A percentile compares a stretch with the other conserved stretches of the same genome.
phyloP scores from a whole-genome alignment of 2,329 filamentous ascomycete species.

The Elsinoe arachidis region DNA sequence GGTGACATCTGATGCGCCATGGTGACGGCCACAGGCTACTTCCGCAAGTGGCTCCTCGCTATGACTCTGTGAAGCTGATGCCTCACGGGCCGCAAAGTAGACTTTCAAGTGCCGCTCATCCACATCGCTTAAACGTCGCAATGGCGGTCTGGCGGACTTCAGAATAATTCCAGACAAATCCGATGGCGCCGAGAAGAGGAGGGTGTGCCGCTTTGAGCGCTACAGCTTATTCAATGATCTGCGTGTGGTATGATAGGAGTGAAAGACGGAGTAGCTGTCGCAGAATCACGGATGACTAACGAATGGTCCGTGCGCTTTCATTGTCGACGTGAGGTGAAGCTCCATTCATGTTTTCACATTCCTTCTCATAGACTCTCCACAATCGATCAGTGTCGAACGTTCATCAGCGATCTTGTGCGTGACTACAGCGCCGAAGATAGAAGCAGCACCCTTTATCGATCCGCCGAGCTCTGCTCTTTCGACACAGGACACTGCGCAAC shows the following conservation, averaged over 20 bases:
- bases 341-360: neutral
- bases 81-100: constrained; percentile 1
- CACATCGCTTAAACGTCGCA: neutral
- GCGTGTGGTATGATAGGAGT: neutral
- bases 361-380: neutral
- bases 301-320: neutral
- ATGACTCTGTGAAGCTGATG: constrained; percentile 3
- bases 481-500: too few relatives aligned
- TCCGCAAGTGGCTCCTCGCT: neutral
- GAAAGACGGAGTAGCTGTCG: constrained; percentile 3
- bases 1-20: constrained; percentile 23
- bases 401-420: too few relatives aligned
- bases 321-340: neutral
- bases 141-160: neutral
- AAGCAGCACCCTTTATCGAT: too few relatives aligned
- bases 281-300: constrained; percentile 11
- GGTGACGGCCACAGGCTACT: neutral
- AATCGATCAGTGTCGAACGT: too few relatives aligned
- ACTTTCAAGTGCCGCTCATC: neutral
- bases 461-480: too few relatives aligned
- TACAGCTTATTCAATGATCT: neutral
- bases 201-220: neutral
- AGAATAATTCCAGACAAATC: neutral
- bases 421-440: too few relatives aligned
- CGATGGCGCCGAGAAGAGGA: neutral